Percentiles rank a stretch among this genome's conserved stretches.
Evolutionary conservation across 2,329 filamentous ascomycete species (phyloP).

Genomic region (Pseudopyrenochaeta lycopersici): DNA sequence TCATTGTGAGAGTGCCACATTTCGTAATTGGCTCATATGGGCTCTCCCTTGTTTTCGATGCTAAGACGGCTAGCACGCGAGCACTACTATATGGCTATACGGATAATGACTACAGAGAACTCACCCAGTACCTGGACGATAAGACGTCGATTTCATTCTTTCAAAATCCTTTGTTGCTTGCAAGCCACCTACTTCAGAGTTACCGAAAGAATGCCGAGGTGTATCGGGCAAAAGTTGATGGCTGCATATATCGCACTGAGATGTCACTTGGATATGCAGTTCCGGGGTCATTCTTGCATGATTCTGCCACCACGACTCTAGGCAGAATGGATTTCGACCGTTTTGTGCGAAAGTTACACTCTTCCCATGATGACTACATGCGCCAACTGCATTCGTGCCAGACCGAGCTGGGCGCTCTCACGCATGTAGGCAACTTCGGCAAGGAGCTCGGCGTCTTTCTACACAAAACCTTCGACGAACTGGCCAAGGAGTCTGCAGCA

Average conservation of each 20-base stretch:
- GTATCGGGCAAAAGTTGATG: conserved; percentile 9
- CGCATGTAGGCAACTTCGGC: conserved; percentile 9
- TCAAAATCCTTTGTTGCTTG: conserved; percentile 11
- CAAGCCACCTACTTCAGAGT: conserved; percentile 3
- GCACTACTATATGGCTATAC: conserved; percentile 11
- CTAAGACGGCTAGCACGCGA: conserved; percentile 3
- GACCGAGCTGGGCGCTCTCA: conserved; percentile 9
- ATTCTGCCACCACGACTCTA: neutral
- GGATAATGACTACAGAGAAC: conserved; percentile 1
- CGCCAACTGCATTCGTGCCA: conserved; percentile 12
- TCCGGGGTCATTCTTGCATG: conserved; percentile 9
- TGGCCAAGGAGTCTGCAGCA: neutral
- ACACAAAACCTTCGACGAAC: conserved; percentile 2
- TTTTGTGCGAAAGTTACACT: neutral
- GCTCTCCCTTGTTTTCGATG: conserved; percentile 12
- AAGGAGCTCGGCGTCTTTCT: conserved; percentile 12
- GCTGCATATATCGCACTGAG: conserved; percentile 8
- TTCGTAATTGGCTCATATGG: conserved; percentile 12
- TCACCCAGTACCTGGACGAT: conserved; percentile 1
- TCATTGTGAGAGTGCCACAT: conserved; percentile 14
- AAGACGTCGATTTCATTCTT: neutral
- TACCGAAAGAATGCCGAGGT: conserved; percentile 11
- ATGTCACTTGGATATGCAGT: conserved; percentile 13
- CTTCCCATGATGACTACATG: conserved; percentile 3
- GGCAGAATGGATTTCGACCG: conserved; percentile 6